Conservation (phyloP, 345 rosid genomes). For the Balakata baccata region DNA sequence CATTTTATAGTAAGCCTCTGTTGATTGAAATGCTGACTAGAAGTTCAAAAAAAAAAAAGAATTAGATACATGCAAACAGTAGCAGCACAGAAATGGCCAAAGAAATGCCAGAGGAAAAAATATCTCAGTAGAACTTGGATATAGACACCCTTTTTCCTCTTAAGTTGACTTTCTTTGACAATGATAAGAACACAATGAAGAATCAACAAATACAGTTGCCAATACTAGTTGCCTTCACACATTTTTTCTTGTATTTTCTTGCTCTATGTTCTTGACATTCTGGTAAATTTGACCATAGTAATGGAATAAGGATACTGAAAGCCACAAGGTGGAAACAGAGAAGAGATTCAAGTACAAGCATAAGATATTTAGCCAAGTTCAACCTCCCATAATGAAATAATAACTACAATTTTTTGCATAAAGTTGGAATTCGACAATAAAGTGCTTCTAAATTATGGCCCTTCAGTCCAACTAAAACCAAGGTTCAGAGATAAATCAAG, state of each 20-base stretch:
- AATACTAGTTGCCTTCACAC: neutral
- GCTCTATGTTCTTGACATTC: neutral
- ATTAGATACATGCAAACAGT: neutral
- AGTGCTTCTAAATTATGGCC: neutral
- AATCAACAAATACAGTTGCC: neutral
- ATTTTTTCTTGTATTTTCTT: neutral
- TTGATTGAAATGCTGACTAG: constrained; percentile 62
- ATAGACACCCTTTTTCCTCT: no score
- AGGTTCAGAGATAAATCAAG: neutral
- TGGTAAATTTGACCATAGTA: neutral
- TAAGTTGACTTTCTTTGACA: no score
- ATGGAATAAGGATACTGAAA: neutral
- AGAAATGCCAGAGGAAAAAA: neutral
- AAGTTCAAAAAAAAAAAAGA: constrained; percentile 5
- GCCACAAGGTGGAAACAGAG: neutral
- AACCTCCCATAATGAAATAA: neutral
- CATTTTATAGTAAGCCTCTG: constrained; percentile 50
- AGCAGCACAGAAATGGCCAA: constrained; percentile 2
- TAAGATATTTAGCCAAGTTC: neutral
- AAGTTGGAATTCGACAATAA: neutral
- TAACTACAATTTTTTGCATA: neutral
- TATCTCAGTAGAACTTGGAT: no score
- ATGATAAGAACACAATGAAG: no score
- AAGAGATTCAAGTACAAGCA: neutral
- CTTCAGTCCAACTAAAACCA: neutral